phyloP scores from a whole-genome alignment of 495 filamentous ascomycete genomes.

The Niebla homalea region DNA sequence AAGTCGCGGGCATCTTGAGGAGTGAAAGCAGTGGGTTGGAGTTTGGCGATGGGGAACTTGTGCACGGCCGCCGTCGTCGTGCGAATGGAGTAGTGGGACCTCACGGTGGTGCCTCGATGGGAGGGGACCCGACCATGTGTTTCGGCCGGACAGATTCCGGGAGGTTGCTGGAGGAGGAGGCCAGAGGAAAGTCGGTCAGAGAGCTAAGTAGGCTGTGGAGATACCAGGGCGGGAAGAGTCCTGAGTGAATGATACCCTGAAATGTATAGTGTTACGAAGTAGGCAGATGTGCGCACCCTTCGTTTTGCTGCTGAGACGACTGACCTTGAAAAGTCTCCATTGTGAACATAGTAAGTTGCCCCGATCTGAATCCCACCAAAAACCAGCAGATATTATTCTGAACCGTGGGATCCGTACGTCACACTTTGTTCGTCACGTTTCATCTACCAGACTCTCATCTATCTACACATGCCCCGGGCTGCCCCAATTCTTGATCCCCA shows the following conservation, averaged over 20 bases:
- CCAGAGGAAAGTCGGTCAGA: conserved; percentile 36
- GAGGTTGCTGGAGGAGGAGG: conserved; percentile 8
- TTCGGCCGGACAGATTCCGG: conserved; percentile 3
- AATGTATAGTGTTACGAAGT: no score
- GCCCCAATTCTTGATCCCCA: conserved; percentile 45
- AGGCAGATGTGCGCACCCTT: no score
- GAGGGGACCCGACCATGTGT: background rate
- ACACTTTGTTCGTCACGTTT: no score
- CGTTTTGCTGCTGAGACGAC: no score
- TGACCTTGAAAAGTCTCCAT: no score
- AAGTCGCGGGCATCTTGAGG: conserved; percentile 1
- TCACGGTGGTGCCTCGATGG: background rate
- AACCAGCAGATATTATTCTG: no score
- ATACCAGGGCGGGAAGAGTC: conserved; percentile 51
- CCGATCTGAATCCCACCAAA: no score
- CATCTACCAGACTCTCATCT: no score
- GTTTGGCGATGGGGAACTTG: conserved; percentile 9
- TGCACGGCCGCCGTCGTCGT: background rate
- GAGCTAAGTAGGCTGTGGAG: conserved; percentile 56
- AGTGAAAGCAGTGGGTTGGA: conserved; percentile 2
- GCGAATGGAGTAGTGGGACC: background rate
- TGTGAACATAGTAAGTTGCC: no score
- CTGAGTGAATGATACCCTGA: conserved; percentile 12
- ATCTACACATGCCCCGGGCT: background rate
- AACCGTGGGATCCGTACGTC: no score